Conservation (phyloP, 164 flowering plant genomes). For the Vitis vinifera region ASM3070453v1 NC_081805.1:13478001-13478500, state of each 20-base stretch:
- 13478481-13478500: no score
- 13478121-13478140: slow-evolving; percentile 98
- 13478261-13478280: no score
- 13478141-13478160: slow-evolving; percentile 96
- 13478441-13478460: no score
- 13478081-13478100: slow-evolving; percentile 1
- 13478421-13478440: no score
- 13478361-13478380: no score
- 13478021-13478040: slow-evolving; percentile 91
- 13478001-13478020: slow-evolving; percentile 88
- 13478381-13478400: no score
- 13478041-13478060: slow-evolving; percentile 10
- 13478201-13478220: neutral
- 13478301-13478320: no score
- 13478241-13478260: neutral
- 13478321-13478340: no score
- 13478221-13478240: neutral
- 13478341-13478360: no score
- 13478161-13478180: slow-evolving; percentile 86
- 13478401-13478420: no score
- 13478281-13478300: no score
- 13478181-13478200: slow-evolving; percentile 52
- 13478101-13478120: slow-evolving; percentile 65
- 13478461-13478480: no score
- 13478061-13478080: neutral